phyloP scores from a whole-genome alignment of 257 asterid genomes.

The Solanum etuberosum region DNA sequence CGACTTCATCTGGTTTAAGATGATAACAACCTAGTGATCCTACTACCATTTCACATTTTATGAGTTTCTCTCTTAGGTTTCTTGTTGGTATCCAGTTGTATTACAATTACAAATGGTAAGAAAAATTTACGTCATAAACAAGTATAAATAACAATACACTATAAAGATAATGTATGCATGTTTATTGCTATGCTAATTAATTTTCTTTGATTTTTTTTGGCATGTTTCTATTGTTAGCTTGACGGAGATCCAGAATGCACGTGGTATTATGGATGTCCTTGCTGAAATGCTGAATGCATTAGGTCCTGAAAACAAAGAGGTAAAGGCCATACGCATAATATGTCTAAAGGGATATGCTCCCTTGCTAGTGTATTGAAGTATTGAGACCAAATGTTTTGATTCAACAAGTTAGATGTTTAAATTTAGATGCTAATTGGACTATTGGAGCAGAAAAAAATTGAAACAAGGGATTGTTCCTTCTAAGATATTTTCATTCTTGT shows the following conservation, averaged over 20 bases:
- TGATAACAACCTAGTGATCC: background rate
- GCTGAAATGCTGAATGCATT: conserved; percentile 44
- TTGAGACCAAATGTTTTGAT: background rate
- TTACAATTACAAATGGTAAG: background rate
- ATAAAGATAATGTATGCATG: background rate
- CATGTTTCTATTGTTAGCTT: conserved; percentile 35
- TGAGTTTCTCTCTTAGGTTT: background rate
- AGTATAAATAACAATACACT: background rate
- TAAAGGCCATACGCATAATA: conserved; percentile 8
- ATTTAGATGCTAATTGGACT: background rate
- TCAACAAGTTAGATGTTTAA: background rate
- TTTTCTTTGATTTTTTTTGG: background rate
- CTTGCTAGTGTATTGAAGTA: background rate
- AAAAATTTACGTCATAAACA: background rate
- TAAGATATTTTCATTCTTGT: background rate
- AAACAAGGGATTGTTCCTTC: background rate
- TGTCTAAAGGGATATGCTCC: background rate
- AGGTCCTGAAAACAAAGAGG: conserved; percentile 90
- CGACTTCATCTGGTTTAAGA: background rate
- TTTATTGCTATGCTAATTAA: conserved; percentile 1
- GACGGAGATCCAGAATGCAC: conserved; percentile 94
- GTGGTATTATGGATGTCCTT: conserved; percentile 29
- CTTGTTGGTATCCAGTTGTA: background rate
- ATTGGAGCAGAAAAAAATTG: background rate
- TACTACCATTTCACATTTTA: background rate